Percentiles rank a stretch among this genome's conserved stretches.
These are phyloP conservation scores for Hypoxylon lenormandii DNA, from an alignment of 495 filamentous ascomycete species.

Conservation along the genomic window DNA sequence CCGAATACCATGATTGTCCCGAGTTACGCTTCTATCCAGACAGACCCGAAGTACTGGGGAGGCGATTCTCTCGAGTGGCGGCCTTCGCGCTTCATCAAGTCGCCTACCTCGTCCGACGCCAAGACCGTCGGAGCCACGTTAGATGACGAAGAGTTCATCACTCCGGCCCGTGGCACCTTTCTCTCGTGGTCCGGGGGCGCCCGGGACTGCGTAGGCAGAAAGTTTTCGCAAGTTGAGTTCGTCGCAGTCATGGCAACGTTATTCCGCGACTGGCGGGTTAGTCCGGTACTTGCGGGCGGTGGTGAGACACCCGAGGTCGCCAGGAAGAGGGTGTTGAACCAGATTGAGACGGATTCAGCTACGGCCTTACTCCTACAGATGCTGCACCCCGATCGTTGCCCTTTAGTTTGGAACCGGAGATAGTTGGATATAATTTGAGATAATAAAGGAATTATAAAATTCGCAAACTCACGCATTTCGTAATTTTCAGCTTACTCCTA, in stretches of 20 bases:
- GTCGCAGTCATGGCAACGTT: conserved; percentile 61
- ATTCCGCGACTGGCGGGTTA: conserved; percentile 54
- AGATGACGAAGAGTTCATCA: conserved; percentile 43
- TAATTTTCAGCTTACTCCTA: background rate
- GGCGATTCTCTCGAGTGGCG: conserved; percentile 50
- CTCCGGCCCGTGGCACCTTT: conserved; percentile 55
- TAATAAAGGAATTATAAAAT: no score
- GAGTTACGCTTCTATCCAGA: conserved; percentile 29
- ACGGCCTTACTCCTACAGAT: conserved; percentile 56
- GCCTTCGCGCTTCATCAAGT: conserved; percentile 51
- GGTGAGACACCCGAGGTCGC: conserved; percentile 53
- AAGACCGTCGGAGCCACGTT: background rate
- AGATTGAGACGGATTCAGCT: conserved; percentile 54
- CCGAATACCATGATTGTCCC: conserved; percentile 35
- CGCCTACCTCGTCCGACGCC: conserved; percentile 1
- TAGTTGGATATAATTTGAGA: no score
- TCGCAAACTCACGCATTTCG: no score
- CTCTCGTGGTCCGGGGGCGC: conserved; percentile 64
- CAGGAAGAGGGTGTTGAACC: conserved; percentile 45
- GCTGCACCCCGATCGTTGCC: conserved; percentile 53
- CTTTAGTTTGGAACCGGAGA: conserved; percentile 43
- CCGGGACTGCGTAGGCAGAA: conserved; percentile 62
- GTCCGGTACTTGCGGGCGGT: conserved; percentile 36
- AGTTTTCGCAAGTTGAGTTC: conserved; percentile 67
- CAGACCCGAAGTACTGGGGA: conserved; percentile 46